Evolutionary conservation across 306 rosid genomes (phyloP).

Genomic region (Lathyrus aphaca): DNA sequence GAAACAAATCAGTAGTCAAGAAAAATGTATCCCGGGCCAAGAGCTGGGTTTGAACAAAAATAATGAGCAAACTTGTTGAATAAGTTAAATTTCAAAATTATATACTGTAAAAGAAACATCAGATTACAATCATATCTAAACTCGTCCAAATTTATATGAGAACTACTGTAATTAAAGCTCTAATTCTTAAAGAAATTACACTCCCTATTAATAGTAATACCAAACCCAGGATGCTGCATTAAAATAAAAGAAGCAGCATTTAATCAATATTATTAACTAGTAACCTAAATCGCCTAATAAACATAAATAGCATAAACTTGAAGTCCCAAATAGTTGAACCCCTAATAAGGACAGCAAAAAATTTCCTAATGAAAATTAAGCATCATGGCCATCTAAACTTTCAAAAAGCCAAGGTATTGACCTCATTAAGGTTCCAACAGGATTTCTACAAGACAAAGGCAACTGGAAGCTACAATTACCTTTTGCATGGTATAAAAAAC

Average conservation of each 20-base stretch:
- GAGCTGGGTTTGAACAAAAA: background rate
- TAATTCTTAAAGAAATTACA: constrained; percentile 16
- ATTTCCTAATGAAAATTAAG: constrained; percentile 12
- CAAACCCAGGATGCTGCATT: constrained; percentile 11
- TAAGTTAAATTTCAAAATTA: background rate
- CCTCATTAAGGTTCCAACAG: constrained; percentile 26
- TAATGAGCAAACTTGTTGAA: constrained; percentile 3
- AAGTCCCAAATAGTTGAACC: constrained; percentile 8
- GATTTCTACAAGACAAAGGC: constrained; percentile 4
- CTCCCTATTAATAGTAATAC: constrained; percentile 12
- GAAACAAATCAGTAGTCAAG: constrained; percentile 12
- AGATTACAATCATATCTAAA: constrained; percentile 3
- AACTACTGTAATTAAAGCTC: constrained; percentile 13
- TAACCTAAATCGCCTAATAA: constrained; percentile 17
- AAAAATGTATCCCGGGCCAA: background rate
- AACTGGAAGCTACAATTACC: constrained; percentile 14
- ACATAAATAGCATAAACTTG: constrained; percentile 10
- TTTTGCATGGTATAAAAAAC: constrained; percentile 17
- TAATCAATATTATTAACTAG: constrained; percentile 25
- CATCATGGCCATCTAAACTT: constrained; percentile 2
- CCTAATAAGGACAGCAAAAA: constrained; percentile 19
- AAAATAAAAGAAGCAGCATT: constrained; percentile 18
- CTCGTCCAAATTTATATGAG: constrained; percentile 6
- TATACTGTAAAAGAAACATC: constrained; percentile 1
- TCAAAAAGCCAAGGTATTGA: background rate